Evolutionary conservation across 2,329 filamentous ascomycete genomes (phyloP).

Genomic region (Alternaria brassicicola): DNA sequence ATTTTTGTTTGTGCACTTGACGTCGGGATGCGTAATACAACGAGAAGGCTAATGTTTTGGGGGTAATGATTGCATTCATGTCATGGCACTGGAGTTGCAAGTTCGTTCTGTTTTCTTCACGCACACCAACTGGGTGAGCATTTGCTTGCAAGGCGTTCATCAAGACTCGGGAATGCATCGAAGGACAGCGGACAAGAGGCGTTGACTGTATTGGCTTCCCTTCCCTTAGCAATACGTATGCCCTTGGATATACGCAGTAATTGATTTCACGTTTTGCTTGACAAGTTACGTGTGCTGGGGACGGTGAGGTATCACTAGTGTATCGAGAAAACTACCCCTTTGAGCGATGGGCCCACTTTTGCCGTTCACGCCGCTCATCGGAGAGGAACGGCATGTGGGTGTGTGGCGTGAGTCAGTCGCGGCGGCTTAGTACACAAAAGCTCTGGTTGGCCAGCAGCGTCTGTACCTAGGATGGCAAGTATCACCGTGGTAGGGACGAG

Average conservation of each 20-base stretch:
- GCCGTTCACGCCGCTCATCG: slow-evolving; percentile 9
- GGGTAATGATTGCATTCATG: slow-evolving; percentile 20
- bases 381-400: slow-evolving; percentile 19
- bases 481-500: background rate
- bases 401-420: slow-evolving; percentile 15
- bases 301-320: background rate
- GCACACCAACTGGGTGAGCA: slow-evolving; percentile 9
- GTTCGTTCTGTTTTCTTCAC: background rate
- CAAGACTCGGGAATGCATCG: slow-evolving; percentile 9
- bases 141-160: slow-evolving; percentile 17
- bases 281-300: background rate
- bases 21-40: background rate
- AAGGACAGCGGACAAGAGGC: slow-evolving; percentile 3
- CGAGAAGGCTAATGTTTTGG: slow-evolving; percentile 6
- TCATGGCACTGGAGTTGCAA: slow-evolving; percentile 14
- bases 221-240: background rate
- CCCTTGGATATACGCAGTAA: background rate
- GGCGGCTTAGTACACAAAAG: slow-evolving; percentile 15
- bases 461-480: background rate
- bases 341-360: slow-evolving; percentile 11
- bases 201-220: slow-evolving; percentile 1
- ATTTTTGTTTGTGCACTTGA: slow-evolving; percentile 12
- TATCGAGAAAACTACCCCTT: slow-evolving; percentile 4
- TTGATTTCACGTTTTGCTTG: slow-evolving; percentile 4
- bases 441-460: slow-evolving; percentile 7